Conservation (phyloP, 371 early-diverging fungal species). For the Lichtheimia ramosa region DNA sequence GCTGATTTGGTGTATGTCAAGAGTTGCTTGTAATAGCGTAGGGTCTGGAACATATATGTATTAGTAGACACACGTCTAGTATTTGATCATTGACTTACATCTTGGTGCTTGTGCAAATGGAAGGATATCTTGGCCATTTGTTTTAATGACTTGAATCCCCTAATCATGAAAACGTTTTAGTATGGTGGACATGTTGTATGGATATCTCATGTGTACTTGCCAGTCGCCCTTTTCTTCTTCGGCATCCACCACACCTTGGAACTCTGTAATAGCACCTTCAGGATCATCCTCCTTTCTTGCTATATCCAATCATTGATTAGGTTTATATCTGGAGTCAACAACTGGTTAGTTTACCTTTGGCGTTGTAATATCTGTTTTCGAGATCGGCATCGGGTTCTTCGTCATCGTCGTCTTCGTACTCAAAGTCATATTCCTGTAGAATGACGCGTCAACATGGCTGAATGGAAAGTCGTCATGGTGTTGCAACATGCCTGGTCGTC, state of each 20-base stretch:
- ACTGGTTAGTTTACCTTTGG: constrained; percentile 73
- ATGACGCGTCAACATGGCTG: neutral
- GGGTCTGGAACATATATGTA: constrained; percentile 52
- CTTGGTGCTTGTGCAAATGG: constrained; percentile 62
- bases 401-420: constrained; percentile 87
- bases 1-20: constrained; percentile 80
- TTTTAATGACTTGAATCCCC: constrained; percentile 95
- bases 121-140: constrained; percentile 91
- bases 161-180: constrained; percentile 16
- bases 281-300: constrained; percentile 83
- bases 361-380: constrained; percentile 95
- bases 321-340: neutral
- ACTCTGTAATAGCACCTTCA: constrained; percentile 75
- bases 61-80: neutral
- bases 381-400: constrained; percentile 85
- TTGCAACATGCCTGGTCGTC: constrained; percentile 48
- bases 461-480: too few species aligned
- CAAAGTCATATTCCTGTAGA: constrained; percentile 81
- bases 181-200: too few species aligned
- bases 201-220: constrained; percentile 34
- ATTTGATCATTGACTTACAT: constrained; percentile 42
- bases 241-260: constrained; percentile 79
- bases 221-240: constrained; percentile 86
- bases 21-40: constrained; percentile 75
- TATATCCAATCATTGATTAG: constrained; percentile 11